Evolutionary conservation across 768 basidiomycete genomes (phyloP).

Genomic region (Tricholoma terreum): DNA sequence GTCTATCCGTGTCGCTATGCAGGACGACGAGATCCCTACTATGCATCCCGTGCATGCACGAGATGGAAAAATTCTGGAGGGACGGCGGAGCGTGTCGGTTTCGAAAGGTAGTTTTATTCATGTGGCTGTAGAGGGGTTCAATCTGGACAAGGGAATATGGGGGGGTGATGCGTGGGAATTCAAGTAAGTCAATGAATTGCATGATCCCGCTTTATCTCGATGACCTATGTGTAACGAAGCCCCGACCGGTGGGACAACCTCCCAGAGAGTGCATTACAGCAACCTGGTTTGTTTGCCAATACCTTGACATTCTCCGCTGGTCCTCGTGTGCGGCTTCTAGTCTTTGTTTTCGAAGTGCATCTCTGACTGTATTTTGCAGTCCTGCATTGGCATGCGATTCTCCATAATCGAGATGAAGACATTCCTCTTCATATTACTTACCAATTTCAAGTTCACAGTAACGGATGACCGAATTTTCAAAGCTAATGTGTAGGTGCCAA

Average conservation of each 20-base stretch:
- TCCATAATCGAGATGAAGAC: slow-evolving; percentile 83
- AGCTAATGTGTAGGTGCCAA: slow-evolving; percentile 55
- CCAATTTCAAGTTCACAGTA: slow-evolving; percentile 58
- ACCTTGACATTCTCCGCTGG: slow-evolving; percentile 78
- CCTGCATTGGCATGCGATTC: slow-evolving; percentile 80
- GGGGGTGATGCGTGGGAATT: slow-evolving; percentile 81
- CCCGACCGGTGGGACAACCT: slow-evolving; percentile 82
- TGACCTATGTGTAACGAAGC: slow-evolving; percentile 32
- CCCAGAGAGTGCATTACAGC: slow-evolving; percentile 60
- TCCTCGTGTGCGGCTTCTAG: slow-evolving; percentile 56
- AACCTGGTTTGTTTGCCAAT: slow-evolving; percentile 72
- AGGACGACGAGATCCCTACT: slow-evolving; percentile 76
- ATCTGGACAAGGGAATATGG: slow-evolving; percentile 75
- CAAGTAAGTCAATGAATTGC: slow-evolving; percentile 43
- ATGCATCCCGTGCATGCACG: slow-evolving; percentile 54
- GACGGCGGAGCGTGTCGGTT: slow-evolving; percentile 44
- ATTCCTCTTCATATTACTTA: slow-evolving; percentile 67
- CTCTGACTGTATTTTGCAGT: slow-evolving; percentile 39
- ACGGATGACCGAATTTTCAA: slow-evolving; percentile 53
- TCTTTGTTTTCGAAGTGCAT: neutral
- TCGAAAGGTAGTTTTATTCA: slow-evolving; percentile 74
- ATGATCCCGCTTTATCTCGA: neutral
- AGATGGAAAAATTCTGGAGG: slow-evolving; percentile 44
- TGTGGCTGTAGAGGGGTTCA: slow-evolving; percentile 76
- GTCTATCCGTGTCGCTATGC: slow-evolving; percentile 72